Base-by-base conservation (phyloP, 2,329 filamentous ascomycete species). In the Epichloe amarillans region DNA sequence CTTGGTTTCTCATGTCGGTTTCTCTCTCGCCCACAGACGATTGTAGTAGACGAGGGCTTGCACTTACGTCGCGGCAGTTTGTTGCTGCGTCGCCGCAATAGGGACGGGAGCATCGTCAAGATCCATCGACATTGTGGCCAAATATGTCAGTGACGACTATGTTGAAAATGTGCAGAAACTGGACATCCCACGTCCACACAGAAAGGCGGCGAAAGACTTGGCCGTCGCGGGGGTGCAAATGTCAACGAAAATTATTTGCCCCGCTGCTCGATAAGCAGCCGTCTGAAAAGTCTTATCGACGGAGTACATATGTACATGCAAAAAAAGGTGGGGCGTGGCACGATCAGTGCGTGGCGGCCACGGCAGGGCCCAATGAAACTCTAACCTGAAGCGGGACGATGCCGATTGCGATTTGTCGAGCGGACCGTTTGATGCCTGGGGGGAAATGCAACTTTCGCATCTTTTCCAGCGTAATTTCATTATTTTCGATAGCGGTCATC, bases 81-180 rank as follows among this genome's bases (percentile, higher is more conserved):
- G 62, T 58, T 63, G 61, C 46, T 57, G 47, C 50, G 56, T 53
- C 53, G 62, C 59, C 56, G 58, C 62, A 52, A 72, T 64, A 46
- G 68, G 58, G 55, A 72, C 61, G 46, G 68, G 68, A 56, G 64
- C 61, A 51, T 71, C 69, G 57, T 72, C 69, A 39, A 72, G 57
- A 58, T 72, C 69, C 69, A 72, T 72, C 48, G 66, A 69, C 66
- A 70, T 69, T 11, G 52, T 49, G 44, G n/a, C 21, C 30, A n/a
- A 12, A 8, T 14, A 60, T 53, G 53, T 53, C 50, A 14, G 49
- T 37, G 46, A 47, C 40, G 26, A 7, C 15, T 42, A 53, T 54
- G 40, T 49, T 49, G 21, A 30, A 44, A 48, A 39, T 39, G 42
- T 56, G 52, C n/a, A 21, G 39, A 14, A 30, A 30, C 21, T 17